Evolutionary conservation across 129 eudicot genomes (phyloP).

Genomic region (Chrysanthemum seticuspe): DNA sequence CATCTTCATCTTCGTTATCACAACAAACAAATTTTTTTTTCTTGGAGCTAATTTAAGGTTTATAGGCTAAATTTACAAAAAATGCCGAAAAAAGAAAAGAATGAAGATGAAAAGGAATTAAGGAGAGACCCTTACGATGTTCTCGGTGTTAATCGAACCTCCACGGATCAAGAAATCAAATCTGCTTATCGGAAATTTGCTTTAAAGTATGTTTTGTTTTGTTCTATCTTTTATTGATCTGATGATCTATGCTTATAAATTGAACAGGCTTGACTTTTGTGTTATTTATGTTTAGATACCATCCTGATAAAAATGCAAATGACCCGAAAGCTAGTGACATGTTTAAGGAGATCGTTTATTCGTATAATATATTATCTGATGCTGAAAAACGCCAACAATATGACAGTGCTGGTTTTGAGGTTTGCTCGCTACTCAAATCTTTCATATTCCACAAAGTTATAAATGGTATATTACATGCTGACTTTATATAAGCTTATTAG

Average conservation of each 20-base stretch:
- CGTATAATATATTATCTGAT: constrained; percentile 83
- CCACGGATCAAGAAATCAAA: constrained; percentile 81
- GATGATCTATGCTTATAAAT: not conserved
- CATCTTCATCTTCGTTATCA: constrained; percentile 13
- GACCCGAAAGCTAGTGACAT: constrained; percentile 77
- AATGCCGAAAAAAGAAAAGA: constrained; percentile 67
- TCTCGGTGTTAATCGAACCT: constrained; percentile 66
- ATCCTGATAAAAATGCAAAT: constrained; percentile 91
- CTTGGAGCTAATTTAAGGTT: constrained; percentile 22
- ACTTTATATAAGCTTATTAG: constrained; percentile 32
- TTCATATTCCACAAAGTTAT: not conserved
- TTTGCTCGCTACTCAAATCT: constrained; percentile 1
- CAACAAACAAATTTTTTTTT: constrained; percentile 4
- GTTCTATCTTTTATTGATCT: not conserved
- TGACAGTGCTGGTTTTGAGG: constrained; percentile 92
- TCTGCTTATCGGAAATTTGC: constrained; percentile 81
- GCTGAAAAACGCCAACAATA: constrained; percentile 82
- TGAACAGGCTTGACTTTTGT: not conserved
- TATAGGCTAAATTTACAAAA: not conserved
- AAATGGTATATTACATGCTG: not conserved
- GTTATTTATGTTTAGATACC: constrained; percentile 46
- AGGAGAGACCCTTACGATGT: constrained; percentile 92
- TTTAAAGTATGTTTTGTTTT: constrained; percentile 48
- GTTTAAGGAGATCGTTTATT: constrained; percentile 86
- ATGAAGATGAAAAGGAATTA: constrained; percentile 39